Percentiles rank a stretch among this genome's conserved stretches.
These are phyloP conservation scores for Irpex rosettiformis DNA, from an alignment of 1,284 basidiomycete species.

Conservation along the genomic window DNA sequence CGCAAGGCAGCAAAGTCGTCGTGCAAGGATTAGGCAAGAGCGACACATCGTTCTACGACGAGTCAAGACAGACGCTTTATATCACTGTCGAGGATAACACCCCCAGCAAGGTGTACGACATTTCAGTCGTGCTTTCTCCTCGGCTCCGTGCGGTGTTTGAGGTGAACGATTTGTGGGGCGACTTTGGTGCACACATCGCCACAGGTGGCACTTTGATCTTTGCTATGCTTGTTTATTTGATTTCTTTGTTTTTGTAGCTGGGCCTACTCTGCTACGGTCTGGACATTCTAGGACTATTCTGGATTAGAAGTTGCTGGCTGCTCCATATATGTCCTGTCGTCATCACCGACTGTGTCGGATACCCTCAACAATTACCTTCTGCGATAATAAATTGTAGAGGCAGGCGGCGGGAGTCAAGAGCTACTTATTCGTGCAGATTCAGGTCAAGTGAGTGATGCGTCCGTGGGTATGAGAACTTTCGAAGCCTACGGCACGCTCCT, in stretches of 20 bases:
- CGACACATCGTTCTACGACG: constrained; percentile 54
- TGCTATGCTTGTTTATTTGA: constrained; percentile 15
- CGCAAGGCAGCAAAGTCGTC: constrained; percentile 52
- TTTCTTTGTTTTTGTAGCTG: constrained; percentile 3
- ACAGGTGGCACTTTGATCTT: constrained; percentile 12
- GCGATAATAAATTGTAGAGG: background rate
- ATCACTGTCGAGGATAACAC: constrained; percentile 45
- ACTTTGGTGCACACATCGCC: constrained; percentile 41
- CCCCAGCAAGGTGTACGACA: constrained; percentile 41
- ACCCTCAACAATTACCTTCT: background rate
- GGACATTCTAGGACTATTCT: background rate
- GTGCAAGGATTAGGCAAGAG: constrained; percentile 49
- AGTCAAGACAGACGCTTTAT: constrained; percentile 62
- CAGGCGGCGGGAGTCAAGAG: background rate
- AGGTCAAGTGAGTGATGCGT: constrained; percentile 1
- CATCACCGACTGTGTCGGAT: background rate
- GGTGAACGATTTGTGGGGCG: constrained; percentile 61
- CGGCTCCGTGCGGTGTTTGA: constrained; percentile 46
- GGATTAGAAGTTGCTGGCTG: background rate
- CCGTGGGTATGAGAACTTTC: background rate
- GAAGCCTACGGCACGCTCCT: background rate
- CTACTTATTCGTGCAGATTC: background rate
- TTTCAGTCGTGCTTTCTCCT: constrained; percentile 54
- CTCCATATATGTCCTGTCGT: background rate
- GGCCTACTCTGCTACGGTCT: background rate